Conservation (phyloP, 2,329 filamentous ascomycete genomes). For the Nectriaceae sp. region DNA sequence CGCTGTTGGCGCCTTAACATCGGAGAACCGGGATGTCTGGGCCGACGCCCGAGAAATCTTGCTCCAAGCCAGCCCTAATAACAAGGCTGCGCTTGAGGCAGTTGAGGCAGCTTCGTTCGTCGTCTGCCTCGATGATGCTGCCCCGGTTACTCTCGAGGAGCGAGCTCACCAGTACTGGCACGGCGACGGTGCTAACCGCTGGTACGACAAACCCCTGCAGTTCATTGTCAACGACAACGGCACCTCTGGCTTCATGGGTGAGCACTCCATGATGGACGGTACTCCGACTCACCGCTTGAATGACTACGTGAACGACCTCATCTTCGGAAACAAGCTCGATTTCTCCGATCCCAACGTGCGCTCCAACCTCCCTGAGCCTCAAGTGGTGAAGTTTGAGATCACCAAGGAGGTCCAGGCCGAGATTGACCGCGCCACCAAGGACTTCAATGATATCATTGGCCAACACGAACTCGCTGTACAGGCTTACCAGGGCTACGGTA, state of each 20-base stretch:
- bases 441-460: constrained; percentile 81
- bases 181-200: constrained; percentile 91
- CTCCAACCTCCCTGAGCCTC: constrained; percentile 81
- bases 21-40: constrained; percentile 93
- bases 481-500: constrained; percentile 96
- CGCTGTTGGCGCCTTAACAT: constrained; percentile 81
- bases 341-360: constrained; percentile 78
- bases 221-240: constrained; percentile 99
- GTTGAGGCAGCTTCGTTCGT: constrained; percentile 91
- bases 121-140: constrained; percentile 89
- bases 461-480: constrained; percentile 92
- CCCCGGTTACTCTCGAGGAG: constrained; percentile 91
- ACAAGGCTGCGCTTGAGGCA: constrained; percentile 73
- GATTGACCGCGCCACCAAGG: constrained; percentile 74
- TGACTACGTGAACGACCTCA: constrained; percentile 88
- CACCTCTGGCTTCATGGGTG: constrained; percentile 94
- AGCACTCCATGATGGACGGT: constrained; percentile 99
- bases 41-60: constrained; percentile 78
- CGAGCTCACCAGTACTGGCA: constrained; percentile 98
- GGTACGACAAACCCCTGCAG: constrained; percentile 97
- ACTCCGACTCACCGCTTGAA: constrained; percentile 96
- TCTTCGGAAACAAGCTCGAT: constrained; percentile 93
- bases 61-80: constrained; percentile 74
- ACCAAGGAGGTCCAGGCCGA: constrained; percentile 73
- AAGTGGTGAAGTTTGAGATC: constrained; percentile 75